Conservation (phyloP, 2,329 filamentous ascomycete genomes). For the Aspergillus sp. region DNA sequence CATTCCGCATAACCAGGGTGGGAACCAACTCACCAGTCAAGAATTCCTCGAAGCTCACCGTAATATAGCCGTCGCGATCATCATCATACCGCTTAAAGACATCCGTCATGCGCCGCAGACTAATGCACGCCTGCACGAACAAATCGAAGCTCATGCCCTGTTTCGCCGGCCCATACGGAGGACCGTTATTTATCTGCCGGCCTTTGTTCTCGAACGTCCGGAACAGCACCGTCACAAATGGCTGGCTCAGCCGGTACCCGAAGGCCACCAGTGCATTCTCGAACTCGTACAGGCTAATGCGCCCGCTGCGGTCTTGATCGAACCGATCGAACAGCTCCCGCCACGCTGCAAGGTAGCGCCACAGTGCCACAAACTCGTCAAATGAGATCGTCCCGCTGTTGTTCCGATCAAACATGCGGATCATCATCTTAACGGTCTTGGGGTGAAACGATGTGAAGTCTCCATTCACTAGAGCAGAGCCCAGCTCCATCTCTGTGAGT, state of each 20-base stretch:
- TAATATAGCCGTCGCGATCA: constrained; percentile 91
- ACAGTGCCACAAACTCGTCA: constrained; percentile 92
- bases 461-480: constrained; percentile 88
- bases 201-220: constrained; percentile 73
- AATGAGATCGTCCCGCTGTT: constrained; percentile 87
- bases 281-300: constrained; percentile 84
- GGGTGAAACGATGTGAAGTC: constrained; percentile 93
- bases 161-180: constrained; percentile 26
- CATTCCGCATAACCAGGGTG: background rate
- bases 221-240: constrained; percentile 84
- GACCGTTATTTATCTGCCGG: constrained; percentile 45
- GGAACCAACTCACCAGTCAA: constrained; percentile 56
- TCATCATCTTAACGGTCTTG: constrained; percentile 98
- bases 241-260: constrained; percentile 82
- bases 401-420: constrained; percentile 97
- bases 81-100: constrained; percentile 99
- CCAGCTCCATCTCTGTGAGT: constrained; percentile 82
- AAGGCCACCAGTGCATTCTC: constrained; percentile 88
- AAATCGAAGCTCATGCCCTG: constrained; percentile 87
- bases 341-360: constrained; percentile 95
- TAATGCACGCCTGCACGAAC: constrained; percentile 97
- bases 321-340: constrained; percentile 92
- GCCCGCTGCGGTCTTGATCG: constrained; percentile 81
- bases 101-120: constrained; percentile 96
- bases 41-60: constrained; percentile 79